These are phyloP conservation scores for Euryodendron excelsum DNA, from an alignment of 148 eudicot species.

Conservation along the genomic window DNA sequence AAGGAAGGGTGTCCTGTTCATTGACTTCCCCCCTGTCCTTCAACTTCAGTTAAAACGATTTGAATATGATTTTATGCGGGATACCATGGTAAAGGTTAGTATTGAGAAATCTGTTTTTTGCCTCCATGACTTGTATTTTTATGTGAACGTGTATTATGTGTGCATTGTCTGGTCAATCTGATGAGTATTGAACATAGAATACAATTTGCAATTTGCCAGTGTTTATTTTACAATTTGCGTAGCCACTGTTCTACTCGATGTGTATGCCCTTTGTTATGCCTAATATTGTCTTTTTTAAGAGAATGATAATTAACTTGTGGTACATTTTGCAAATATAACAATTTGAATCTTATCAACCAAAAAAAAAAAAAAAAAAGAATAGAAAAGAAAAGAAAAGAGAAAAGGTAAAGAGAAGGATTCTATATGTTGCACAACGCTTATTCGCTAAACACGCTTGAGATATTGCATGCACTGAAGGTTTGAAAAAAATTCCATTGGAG, in stretches of 20 bases:
- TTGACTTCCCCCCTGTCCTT: constrained; percentile 89
- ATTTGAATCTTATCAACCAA: neutral
- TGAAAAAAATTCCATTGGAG: neutral
- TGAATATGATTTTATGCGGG: constrained; percentile 82
- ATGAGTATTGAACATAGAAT: neutral
- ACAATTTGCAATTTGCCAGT: too few relatives aligned
- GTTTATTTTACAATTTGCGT: neutral
- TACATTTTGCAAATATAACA: neutral
- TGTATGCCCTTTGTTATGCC: neutral
- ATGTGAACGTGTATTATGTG: neutral
- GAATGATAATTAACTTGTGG: neutral
- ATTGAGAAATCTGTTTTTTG: neutral
- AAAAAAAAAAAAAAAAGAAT: too few relatives aligned
- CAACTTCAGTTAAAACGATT: constrained; percentile 87
- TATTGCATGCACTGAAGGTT: neutral
- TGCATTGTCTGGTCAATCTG: neutral
- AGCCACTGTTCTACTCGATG: neutral
- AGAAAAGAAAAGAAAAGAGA: neutral
- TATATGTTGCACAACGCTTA: neutral
- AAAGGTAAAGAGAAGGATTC: neutral
- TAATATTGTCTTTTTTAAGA: neutral
- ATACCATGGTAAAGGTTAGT: constrained; percentile 80
- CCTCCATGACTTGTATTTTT: too few relatives aligned
- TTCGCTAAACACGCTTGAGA: too few relatives aligned
- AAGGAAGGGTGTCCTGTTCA: constrained; percentile 78